phyloP scores from a whole-genome alignment of 345 rosid species.

The Citrus australasica region DNA sequence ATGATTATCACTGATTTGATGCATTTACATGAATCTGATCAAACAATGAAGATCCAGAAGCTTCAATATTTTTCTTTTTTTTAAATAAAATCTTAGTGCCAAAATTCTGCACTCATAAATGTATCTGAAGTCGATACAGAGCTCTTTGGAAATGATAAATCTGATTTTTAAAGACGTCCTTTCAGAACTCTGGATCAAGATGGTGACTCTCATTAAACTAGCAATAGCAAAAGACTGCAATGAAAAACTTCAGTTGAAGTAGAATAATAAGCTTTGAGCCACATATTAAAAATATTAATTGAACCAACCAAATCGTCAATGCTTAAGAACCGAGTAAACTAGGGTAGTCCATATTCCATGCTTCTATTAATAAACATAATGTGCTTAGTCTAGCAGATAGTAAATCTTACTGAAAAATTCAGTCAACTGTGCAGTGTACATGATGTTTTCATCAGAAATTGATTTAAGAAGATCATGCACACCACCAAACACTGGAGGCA shows the following conservation, averaged over 20 bases:
- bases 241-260: background rate
- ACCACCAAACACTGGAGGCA: background rate
- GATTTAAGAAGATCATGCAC: background rate
- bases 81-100: background rate
- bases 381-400: background rate
- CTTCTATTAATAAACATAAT: background rate
- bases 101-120: background rate
- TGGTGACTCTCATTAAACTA: background rate
- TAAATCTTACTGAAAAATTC: background rate
- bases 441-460: background rate
- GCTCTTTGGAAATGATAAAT: background rate
- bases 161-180: background rate
- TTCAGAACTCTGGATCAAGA: background rate
- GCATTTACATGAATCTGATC: background rate
- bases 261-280: background rate
- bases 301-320: background rate
- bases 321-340: background rate
- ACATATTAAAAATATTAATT: background rate
- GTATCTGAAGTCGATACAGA: background rate
- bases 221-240: background rate
- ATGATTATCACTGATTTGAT: background rate
- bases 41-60: background rate
- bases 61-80: background rate
- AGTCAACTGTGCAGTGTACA: background rate
- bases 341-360: too few species aligned